Evolutionary conservation across 2,329 filamentous ascomycete genomes (phyloP), one percentile per base, ranked within the genome.

Genomic region (Fusarium papillatum): DNA sequence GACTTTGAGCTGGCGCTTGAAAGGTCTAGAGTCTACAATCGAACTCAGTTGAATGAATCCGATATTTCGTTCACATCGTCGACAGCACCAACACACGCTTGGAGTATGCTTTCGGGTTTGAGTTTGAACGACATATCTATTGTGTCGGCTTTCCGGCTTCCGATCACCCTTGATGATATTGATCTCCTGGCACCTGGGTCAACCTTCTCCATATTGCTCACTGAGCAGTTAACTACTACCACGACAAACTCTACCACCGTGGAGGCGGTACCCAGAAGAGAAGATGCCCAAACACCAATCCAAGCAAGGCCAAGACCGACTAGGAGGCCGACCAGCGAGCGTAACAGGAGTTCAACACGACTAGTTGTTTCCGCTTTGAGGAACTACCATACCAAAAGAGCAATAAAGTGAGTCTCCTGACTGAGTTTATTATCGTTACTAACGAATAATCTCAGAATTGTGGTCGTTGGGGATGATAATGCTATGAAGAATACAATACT

Each of bases 91-190:
- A 65, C 31, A 0, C 46, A 50, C n/a, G 50, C 66, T 4, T 69
- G 66, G 66, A 69, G 48, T 19, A 69, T 69, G 66, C 48, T 69
- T 14, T 69, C 66, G 0, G 66, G 66, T 2, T 65, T 65, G 38
- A 69, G 66, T n/a, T 22, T 69, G 11, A 69, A 69, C 10, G 61
- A 69, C 11, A 69, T 69, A 38, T 69, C 66, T 3, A 55, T 69
- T 1, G 26, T 65, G 2, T 65, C 61, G 11, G 61, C 61, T 13
- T 70, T 70, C 14, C n/a, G 69, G 17, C 65, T 63, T 8, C 61
- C 66, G 1, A 65, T 69, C 19, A 69, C 66, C 0, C 26, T 39
- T 7, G 31, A 65, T 8, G 66, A 65, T 9, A 65, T 69, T n/a
- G 66, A 69, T 2, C 61, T 69, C 1, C 9, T 69, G 11, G 66